Conservation (phyloP, 768 basidiomycete species). For the Boletus sp. region DNA sequence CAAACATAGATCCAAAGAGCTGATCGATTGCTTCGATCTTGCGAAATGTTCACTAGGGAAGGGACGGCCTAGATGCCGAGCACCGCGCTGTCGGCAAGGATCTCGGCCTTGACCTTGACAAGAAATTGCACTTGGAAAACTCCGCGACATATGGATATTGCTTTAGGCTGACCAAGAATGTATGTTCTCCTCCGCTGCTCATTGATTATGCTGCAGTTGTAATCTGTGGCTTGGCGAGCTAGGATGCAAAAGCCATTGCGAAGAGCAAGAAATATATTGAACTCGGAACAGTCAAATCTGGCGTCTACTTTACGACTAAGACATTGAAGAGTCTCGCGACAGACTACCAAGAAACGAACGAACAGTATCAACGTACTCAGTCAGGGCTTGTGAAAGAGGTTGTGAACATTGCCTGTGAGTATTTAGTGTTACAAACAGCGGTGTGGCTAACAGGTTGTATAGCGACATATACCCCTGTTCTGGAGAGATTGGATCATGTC, state of each 20-base stretch:
- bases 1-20: not conserved
- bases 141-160: slow-evolving; percentile 87
- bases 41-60: slow-evolving; percentile 37
- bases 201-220: not conserved
- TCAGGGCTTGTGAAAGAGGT: slow-evolving; percentile 86
- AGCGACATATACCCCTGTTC: slow-evolving; percentile 90
- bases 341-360: slow-evolving; percentile 64
- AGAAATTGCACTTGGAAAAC: slow-evolving; percentile 95
- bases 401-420: slow-evolving; percentile 83
- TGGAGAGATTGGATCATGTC: slow-evolving; percentile 79
- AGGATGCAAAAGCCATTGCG: slow-evolving; percentile 79
- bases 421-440: not conserved
- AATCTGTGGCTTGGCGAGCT: not conserved
- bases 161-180: slow-evolving; percentile 88
- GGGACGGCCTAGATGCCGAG: slow-evolving; percentile 81
- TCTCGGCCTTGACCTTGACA: slow-evolving; percentile 80
- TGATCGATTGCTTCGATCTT: not conserved
- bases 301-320: slow-evolving; percentile 85
- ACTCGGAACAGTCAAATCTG: slow-evolving; percentile 79
- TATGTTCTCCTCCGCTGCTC: slow-evolving; percentile 34
- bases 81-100: slow-evolving; percentile 67
- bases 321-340: slow-evolving; percentile 67
- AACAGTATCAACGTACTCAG: slow-evolving; percentile 74
- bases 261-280: slow-evolving; percentile 73
- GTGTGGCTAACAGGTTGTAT: not conserved